phyloP scores from a whole-genome alignment of 495 filamentous ascomycete species.

The Neurospora tetrasperma region DNA sequence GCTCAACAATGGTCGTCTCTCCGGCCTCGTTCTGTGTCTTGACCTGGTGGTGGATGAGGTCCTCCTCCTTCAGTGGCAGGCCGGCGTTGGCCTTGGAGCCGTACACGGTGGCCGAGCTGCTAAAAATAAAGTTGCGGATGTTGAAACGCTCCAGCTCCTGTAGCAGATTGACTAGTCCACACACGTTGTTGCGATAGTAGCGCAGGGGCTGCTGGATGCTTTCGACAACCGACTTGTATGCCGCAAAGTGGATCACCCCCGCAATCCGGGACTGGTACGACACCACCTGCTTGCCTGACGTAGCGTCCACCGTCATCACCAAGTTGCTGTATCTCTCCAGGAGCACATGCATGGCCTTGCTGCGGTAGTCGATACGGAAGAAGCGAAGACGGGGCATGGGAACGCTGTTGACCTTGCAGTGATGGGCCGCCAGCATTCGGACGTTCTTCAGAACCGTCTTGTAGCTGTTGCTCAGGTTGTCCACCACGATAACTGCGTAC shows the following conservation, averaged over 20 bases:
- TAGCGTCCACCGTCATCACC: constrained; percentile 27
- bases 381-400: constrained; percentile 43
- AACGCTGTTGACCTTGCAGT: constrained; percentile 28
- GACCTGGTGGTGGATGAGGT: constrained; percentile 48
- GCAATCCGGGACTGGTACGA: constrained; percentile 39
- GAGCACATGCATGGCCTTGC: constrained; percentile 19
- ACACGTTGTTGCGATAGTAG: constrained; percentile 59
- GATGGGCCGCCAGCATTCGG: constrained; percentile 35
- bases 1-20: constrained; percentile 2
- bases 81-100: constrained; percentile 45
- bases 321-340: constrained; percentile 20
- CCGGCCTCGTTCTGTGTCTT: constrained; percentile 11
- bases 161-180: constrained; percentile 51
- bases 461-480: constrained; percentile 54
- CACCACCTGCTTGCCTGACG: constrained; percentile 33
- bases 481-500: constrained; percentile 43
- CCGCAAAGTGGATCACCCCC: constrained; percentile 57
- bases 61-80: constrained; percentile 47
- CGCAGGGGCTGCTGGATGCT: constrained; percentile 43
- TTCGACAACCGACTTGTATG: constrained; percentile 44
- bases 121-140: constrained; percentile 59
- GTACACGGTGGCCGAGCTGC: constrained; percentile 54
- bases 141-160: constrained; percentile 43
- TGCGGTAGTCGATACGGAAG: constrained; percentile 49
- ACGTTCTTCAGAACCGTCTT: constrained; percentile 44